Percentiles rank a stretch among this genome's conserved stretches.
phyloP scores from a whole-genome alignment of 1,284 basidiomycete genomes.

The Trichosporon faecale region DNA sequence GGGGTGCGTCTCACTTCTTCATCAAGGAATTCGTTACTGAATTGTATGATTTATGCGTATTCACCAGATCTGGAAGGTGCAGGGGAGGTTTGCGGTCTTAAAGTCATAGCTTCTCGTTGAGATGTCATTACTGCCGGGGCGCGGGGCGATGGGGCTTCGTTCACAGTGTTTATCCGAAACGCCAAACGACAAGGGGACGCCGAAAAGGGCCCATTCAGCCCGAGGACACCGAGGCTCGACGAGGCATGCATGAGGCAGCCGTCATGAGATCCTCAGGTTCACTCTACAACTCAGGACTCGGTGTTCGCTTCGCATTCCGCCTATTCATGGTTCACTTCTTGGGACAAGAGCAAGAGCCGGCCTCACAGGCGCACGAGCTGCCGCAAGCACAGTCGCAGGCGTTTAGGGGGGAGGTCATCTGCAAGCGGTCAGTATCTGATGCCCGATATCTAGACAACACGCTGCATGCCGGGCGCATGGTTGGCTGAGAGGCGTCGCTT shows the following conservation, averaged over 20 bases:
- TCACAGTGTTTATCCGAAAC: not conserved
- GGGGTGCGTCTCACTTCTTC: not conserved
- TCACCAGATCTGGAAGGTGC: not conserved
- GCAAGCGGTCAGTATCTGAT: not conserved
- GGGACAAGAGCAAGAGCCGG: not conserved
- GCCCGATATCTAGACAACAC: not conserved
- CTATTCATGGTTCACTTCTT: not conserved
- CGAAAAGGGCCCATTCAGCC: not conserved
- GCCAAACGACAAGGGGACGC: not conserved
- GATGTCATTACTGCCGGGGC: not conserved
- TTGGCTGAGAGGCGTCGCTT: not conserved
- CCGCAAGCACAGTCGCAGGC: slow-evolving; percentile 1
- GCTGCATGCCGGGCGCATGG: not conserved
- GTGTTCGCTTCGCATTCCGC: not conserved
- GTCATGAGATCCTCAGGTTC: not conserved
- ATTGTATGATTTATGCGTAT: not conserved
- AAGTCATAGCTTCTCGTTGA: not conserved
- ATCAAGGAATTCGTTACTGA: slow-evolving; percentile 3
- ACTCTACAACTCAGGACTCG: not conserved
- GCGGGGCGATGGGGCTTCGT: not conserved
- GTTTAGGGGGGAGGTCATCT: not conserved
- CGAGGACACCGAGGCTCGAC: not conserved
- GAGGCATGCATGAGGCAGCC: not conserved
- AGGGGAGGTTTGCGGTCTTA: not conserved
- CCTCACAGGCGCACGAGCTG: not conserved